A percentile compares a stretch with the other conserved stretches of the same genome.
These are phyloP conservation scores for Colletotrichum caudatum DNA, from an alignment of 2,329 filamentous ascomycete species.

Conservation along the genomic window DNA sequence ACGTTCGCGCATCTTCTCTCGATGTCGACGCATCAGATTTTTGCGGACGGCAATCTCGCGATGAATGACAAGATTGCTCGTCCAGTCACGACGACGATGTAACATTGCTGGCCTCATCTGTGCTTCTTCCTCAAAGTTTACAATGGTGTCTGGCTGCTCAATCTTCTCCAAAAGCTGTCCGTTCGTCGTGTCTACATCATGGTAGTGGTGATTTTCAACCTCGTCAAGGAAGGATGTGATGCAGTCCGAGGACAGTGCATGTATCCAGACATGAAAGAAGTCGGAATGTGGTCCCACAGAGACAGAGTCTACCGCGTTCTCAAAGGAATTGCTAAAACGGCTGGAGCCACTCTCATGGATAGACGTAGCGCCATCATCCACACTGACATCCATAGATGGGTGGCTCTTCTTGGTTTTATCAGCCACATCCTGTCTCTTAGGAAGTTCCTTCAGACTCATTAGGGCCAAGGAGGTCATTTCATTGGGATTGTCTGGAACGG, in stretches of 20 bases:
- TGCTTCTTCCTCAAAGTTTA: slow-evolving; percentile 35
- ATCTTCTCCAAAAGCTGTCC: slow-evolving; percentile 52
- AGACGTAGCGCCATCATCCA: not conserved
- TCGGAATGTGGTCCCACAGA: not conserved
- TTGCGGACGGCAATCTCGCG: slow-evolving; percentile 27
- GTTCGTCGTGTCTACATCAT: slow-evolving; percentile 54
- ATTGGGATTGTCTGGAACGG: not conserved
- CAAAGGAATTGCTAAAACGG: not conserved
- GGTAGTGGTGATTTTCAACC: slow-evolving; percentile 43
- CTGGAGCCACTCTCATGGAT: not conserved
- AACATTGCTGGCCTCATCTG: slow-evolving; percentile 22
- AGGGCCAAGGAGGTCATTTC: not conserved
- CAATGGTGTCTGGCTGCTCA: slow-evolving; percentile 49
- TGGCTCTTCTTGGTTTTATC: slow-evolving; percentile 30
- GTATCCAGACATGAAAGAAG: slow-evolving; percentile 16
- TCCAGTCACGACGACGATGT: slow-evolving; percentile 44
- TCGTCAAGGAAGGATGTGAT: slow-evolving; percentile 5
- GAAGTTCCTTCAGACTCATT: slow-evolving; percentile 9
- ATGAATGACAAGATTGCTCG: slow-evolving; percentile 38
- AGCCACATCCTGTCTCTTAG: not conserved
- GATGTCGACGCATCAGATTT: slow-evolving; percentile 16
- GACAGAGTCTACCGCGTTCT: not conserved
- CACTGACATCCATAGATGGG: slow-evolving; percentile 34
- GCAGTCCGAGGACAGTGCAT: not conserved
- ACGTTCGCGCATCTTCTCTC: not conserved